These are phyloP conservation scores for Raffaelea deltoideospora DNA, from an alignment of 2,329 filamentous ascomycete species.

Conservation along the genomic window DNA sequence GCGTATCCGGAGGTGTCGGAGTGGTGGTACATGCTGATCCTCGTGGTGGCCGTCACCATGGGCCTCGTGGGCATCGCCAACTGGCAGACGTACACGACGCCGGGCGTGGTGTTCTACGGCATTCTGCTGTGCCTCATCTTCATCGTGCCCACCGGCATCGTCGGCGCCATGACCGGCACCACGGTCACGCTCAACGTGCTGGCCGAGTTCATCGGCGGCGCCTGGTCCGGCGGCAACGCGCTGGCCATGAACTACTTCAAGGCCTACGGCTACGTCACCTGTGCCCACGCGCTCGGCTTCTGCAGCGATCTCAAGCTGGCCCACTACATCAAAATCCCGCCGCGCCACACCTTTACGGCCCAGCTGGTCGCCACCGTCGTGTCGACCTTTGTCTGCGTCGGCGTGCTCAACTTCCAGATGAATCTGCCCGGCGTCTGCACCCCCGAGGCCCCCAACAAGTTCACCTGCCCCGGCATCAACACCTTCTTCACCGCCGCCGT, in stretches of 20 bases:
- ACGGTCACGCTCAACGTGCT: conserved; percentile 37
- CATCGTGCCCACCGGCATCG: conserved; percentile 35
- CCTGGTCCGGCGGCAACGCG: conserved; percentile 32
- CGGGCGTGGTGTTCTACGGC: conserved; percentile 34
- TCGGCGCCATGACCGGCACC: conserved; percentile 37
- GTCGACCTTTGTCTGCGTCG: conserved; percentile 20
- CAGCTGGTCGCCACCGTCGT: conserved; percentile 22
- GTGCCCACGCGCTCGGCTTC: conserved; percentile 10
- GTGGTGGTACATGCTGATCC: conserved; percentile 35
- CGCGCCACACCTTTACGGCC: conserved; percentile 20
- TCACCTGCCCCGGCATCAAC: conserved; percentile 39
- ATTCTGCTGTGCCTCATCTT: conserved; percentile 34
- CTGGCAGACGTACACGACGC: conserved; percentile 35
- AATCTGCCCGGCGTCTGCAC: conserved; percentile 39
- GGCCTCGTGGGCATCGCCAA: conserved; percentile 30
- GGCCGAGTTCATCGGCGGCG: conserved; percentile 38
- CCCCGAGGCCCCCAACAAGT: conserved; percentile 28
- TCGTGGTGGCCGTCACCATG: conserved; percentile 27
- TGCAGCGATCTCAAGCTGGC: conserved; percentile 14
- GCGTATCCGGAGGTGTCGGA: conserved; percentile 33
- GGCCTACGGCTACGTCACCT: conserved; percentile 10
- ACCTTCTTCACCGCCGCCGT: conserved; percentile 47
- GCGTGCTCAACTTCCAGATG: conserved; percentile 18
- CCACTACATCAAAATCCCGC: conserved; percentile 17
- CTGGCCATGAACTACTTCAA: conserved; percentile 41